phyloP scores from a whole-genome alignment of 257 asterid genomes.

The Galeopsis tetrahit region DNA sequence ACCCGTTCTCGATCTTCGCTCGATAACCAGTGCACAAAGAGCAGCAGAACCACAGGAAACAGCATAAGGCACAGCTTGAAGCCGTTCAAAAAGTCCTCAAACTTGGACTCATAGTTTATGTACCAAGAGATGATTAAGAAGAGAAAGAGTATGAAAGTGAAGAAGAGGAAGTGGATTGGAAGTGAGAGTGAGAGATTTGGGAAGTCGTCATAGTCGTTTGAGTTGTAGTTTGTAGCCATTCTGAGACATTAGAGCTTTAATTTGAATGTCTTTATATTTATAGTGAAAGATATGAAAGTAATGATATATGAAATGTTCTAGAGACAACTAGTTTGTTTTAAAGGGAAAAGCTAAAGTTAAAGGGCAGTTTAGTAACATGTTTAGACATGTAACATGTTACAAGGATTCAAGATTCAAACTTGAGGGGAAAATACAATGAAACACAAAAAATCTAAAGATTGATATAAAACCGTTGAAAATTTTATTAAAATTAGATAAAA shows the following conservation, averaged over 20 bases:
- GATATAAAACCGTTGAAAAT: too few relatives aligned
- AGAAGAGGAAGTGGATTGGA: constrained; percentile 53
- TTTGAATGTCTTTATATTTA: not conserved
- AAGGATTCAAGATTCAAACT: too few relatives aligned
- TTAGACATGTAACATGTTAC: too few relatives aligned
- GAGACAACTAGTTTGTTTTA: constrained; percentile 33
- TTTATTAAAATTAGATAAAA: too few relatives aligned
- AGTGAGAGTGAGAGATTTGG: constrained; percentile 41
- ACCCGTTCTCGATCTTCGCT: constrained; percentile 37
- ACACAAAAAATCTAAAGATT: too few relatives aligned
- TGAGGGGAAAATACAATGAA: too few relatives aligned
- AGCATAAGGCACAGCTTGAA: constrained; percentile 52
- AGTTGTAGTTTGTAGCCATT: constrained; percentile 53
- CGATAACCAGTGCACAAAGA: constrained; percentile 58
- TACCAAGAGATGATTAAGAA: constrained; percentile 56
- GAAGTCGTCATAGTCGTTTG: constrained; percentile 50
- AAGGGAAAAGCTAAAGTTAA: constrained; percentile 18
- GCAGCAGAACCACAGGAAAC: constrained; percentile 53
- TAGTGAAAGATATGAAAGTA: constrained; percentile 30
- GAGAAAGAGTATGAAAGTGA: constrained; percentile 42
- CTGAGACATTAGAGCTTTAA: not conserved
- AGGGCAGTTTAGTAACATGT: not conserved
- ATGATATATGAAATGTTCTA: constrained; percentile 18
- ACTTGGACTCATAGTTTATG: constrained; percentile 51
- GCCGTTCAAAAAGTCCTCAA: constrained; percentile 48